Base-by-base conservation (phyloP, 2,329 filamentous ascomycete species). In the Ceratocystis ficicola region DNA sequence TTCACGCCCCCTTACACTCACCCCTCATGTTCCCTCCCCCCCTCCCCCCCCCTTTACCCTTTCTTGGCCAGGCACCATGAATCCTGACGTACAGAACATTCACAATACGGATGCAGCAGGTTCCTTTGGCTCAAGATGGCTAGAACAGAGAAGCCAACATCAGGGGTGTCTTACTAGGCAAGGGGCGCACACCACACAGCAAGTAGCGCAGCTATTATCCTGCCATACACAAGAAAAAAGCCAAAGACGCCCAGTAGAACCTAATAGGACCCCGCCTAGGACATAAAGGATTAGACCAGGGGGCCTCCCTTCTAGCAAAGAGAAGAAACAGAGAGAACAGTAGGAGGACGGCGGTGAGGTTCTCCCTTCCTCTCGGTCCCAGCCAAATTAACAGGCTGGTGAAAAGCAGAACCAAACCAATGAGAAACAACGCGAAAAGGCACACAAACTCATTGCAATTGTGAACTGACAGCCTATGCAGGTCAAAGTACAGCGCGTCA, bases 281-380 rank as follows among this genome's bases (percentile, higher is more conserved):
- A 59, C 55, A n/a, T n/a, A 30, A 36, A 36, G 28, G 28, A 59
- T 30, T n/a, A 59, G 15, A 36, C 55, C 28, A 59, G 55, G 55
- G 55, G 28, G 36, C 25, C 30, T 28, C 52, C 55, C 28, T 59
- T 59, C 28, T 32, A 10, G 25, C 30, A n/a, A 59, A 32, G 55
- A 59, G 28, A 59, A 59, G 55, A 59, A 59, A 59, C 55, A 59
- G 55, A 59, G 55, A 32, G 25, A 59, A 59, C 55, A 59, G 22
- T 52, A 8, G 22, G 12, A 12, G 10, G 55, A 59, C 28, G 12
- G 7, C 22, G 28, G 30, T 28, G 55, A 50, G 48, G n/a, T 15
- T 30, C 25, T 36, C 55, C 55, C 55, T 59, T 32, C 15, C 6
- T n/a, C 17, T 8, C 48, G 15, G 36, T 15, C 48, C 48, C 25